These are phyloP conservation scores for Calonectria hongkongensis DNA, from an alignment of 2,329 filamentous ascomycete species.

Conservation along the genomic window DNA sequence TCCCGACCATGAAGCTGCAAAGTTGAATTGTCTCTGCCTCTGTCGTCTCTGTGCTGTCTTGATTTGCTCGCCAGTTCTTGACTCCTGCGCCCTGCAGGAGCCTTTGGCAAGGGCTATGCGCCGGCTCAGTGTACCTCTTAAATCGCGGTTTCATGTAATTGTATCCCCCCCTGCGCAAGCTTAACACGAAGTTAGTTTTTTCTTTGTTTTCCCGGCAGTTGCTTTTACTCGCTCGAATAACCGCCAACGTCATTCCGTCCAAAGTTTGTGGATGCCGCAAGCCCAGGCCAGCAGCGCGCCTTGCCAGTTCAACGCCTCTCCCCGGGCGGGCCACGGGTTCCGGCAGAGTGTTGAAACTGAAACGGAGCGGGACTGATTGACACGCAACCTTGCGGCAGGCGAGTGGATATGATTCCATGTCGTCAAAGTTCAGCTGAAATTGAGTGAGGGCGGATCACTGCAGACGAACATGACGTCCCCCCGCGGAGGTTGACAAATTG, in stretches of 20 bases:
- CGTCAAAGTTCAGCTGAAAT: constrained; percentile 16
- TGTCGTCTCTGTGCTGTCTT: not conserved
- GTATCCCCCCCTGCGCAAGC: not conserved
- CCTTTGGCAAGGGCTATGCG: not conserved
- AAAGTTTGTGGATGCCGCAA: not conserved
- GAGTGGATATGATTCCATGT: constrained; percentile 1
- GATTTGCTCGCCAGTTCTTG: constrained; percentile 13
- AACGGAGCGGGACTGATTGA: not conserved
- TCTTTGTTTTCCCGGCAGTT: not conserved
- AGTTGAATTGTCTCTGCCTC: not conserved
- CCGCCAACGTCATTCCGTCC: too few species aligned
- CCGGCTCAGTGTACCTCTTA: not conserved
- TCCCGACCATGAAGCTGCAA: not conserved
- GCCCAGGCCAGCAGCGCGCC: not conserved
- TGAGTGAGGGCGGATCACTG: not conserved
- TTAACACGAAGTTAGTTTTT: not conserved
- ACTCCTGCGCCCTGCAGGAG: not conserved
- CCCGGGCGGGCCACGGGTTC: constrained; percentile 3
- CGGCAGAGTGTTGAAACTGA: not conserved
- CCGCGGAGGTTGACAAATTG: constrained; percentile 1
- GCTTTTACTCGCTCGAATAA: not conserved
- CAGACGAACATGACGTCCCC: constrained; percentile 2
- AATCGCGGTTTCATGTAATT: not conserved
- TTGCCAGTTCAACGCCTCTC: not conserved
- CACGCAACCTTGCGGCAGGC: not conserved